Percentiles rank a stretch among this genome's conserved stretches.
Conservation (phyloP, 768 basidiomycete species). For the Melanogaster broomeanus region DNA sequence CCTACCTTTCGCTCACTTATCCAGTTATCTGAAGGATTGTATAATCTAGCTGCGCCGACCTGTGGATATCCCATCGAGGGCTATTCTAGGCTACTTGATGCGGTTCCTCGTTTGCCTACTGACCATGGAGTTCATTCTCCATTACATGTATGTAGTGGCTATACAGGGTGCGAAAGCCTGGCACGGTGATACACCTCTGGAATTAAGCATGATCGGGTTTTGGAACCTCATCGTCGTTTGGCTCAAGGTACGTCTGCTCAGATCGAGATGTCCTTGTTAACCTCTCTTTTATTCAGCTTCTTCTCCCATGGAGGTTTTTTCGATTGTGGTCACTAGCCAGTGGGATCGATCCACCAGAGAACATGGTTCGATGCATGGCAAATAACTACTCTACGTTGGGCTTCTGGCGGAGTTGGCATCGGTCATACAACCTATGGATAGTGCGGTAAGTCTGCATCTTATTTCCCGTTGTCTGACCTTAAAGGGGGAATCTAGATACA, state of each 20-base stretch:
- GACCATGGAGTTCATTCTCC: slow-evolving; percentile 89
- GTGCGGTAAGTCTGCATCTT: slow-evolving; percentile 61
- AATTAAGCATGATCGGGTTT: slow-evolving; percentile 92
- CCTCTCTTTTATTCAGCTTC: slow-evolving; percentile 51
- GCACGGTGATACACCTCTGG: slow-evolving; percentile 71
- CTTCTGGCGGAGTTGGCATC: slow-evolving; percentile 97
- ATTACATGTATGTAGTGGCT: slow-evolving; percentile 96
- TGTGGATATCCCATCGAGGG: slow-evolving; percentile 39
- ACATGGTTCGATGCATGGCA: slow-evolving; percentile 98
- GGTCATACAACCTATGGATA: slow-evolving; percentile 95
- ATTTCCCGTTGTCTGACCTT: background rate
- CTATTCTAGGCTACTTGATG: slow-evolving; percentile 55
- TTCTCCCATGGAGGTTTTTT: slow-evolving; percentile 97
- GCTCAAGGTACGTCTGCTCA: slow-evolving; percentile 71
- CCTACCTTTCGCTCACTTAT: background rate
- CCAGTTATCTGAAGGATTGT: background rate
- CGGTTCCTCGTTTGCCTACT: slow-evolving; percentile 74
- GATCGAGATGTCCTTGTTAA: background rate
- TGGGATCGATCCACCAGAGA: slow-evolving; percentile 93
- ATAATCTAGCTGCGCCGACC: slow-evolving; percentile 62
- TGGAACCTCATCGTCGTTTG: slow-evolving; percentile 97
- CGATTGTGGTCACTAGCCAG: slow-evolving; percentile 89
- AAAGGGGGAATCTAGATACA: slow-evolving; percentile 62
- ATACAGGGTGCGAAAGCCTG: slow-evolving; percentile 90
- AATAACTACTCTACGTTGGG: slow-evolving; percentile 94